These are phyloP conservation scores for Cryptococcus wingfieldii DNA, from an alignment of 1,284 basidiomycete genomes.

Conservation along the genomic window DNA sequence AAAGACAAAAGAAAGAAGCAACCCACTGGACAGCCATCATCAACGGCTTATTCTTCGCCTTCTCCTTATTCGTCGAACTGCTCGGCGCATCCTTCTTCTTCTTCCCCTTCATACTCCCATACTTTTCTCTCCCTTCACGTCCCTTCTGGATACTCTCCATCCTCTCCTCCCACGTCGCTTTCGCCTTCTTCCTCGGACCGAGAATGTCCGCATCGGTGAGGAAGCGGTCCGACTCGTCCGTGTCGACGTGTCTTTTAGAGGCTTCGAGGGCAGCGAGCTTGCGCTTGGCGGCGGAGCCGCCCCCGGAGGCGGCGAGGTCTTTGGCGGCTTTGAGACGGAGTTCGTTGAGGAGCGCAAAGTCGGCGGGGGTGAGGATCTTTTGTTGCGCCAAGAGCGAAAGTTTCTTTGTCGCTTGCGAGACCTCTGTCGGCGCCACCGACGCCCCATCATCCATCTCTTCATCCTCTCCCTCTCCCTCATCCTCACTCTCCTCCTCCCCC, in stretches of 20 bases:
- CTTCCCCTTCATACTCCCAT: conserved; percentile 81
- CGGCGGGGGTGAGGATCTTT: conserved; percentile 92
- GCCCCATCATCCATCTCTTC: conserved; percentile 40
- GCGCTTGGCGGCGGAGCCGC: conserved; percentile 72
- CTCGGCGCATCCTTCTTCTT: conserved; percentile 73
- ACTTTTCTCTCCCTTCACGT: conserved; percentile 93
- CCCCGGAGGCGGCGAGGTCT: conserved; percentile 62
- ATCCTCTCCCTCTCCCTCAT: conserved; percentile 27
- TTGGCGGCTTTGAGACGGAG: conserved; percentile 78
- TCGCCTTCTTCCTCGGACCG: conserved; percentile 88
- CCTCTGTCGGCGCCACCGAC: conserved; percentile 41
- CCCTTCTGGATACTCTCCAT: conserved; percentile 89
- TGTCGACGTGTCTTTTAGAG: conserved; percentile 56
- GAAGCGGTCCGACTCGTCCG: conserved; percentile 59
- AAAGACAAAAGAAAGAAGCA: conserved; percentile 1
- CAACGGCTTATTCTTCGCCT: conserved; percentile 83
- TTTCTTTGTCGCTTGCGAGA: conserved; percentile 39
- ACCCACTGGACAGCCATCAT: conserved; percentile 80
- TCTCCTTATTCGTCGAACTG: conserved; percentile 83
- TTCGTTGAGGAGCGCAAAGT: conserved; percentile 90
- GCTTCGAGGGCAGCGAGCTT: conserved; percentile 76
- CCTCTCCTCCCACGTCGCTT: conserved; percentile 90
- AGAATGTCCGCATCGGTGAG: conserved; percentile 89
- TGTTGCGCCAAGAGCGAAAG: conserved; percentile 48
- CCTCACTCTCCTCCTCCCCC: conserved; percentile 10